Evolutionary conservation across 1,139 yeast genomes (phyloP).

Genomic region (Debaryomycetaceae sp.): DNA sequence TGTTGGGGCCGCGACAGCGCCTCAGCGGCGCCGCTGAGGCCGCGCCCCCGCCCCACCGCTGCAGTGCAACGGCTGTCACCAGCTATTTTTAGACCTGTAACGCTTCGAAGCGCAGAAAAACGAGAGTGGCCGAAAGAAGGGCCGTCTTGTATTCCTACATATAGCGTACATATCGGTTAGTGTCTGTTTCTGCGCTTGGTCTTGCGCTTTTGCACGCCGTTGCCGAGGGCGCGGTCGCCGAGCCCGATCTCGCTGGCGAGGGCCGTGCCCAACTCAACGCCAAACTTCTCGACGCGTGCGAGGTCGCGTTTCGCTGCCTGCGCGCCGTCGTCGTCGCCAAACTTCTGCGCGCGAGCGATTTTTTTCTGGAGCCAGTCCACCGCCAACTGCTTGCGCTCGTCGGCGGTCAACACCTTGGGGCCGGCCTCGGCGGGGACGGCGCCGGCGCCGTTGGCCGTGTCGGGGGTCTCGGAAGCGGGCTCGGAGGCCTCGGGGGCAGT

Average conservation of each 20-base stretch:
- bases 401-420: conserved; percentile 51
- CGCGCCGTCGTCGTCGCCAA: conserved; percentile 58
- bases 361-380: conserved; percentile 65
- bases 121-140: background rate
- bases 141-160: too few relatives aligned
- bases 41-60: too few relatives aligned
- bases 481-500: conserved; percentile 14
- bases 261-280: conserved; percentile 66
- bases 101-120: background rate
- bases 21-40: too few relatives aligned
- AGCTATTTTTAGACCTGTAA: background rate
- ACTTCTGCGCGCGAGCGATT: conserved; percentile 70
- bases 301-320: conserved; percentile 56
- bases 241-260: conserved; percentile 66
- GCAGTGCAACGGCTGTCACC: too few relatives aligned
- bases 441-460: conserved; percentile 7
- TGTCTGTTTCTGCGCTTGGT: conserved; percentile 6
- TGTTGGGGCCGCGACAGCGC: too few relatives aligned
- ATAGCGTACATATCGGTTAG: too few relatives aligned
- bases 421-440: conserved; percentile 11
- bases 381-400: conserved; percentile 67
- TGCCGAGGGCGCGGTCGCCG: conserved; percentile 30
- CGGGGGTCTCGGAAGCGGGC: conserved; percentile 6
- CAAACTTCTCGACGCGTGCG: conserved; percentile 77
- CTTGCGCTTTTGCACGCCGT: conserved; percentile 13